A percentile compares a stretch with the other conserved stretches of the same genome.
These are phyloP conservation scores for Polygonum maritimum DNA, from an alignment of 148 eudicot genomes.

Conservation along the genomic window DNA sequence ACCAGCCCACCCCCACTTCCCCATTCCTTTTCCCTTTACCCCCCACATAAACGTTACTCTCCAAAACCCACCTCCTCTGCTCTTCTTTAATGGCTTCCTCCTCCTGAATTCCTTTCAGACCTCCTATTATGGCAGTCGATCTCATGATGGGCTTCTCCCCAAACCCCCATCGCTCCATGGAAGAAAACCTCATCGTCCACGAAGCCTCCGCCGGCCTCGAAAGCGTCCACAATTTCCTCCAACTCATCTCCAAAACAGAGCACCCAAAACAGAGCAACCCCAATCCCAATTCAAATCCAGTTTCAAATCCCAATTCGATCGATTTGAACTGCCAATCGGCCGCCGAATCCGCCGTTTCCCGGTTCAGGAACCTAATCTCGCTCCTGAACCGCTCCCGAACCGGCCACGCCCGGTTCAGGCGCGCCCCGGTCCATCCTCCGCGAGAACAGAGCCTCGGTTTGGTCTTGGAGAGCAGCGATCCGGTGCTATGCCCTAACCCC, in stretches of 20 bases:
- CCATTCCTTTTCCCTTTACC: background rate
- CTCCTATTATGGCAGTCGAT: slow-evolving; percentile 50
- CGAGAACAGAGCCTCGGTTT: slow-evolving; percentile 1
- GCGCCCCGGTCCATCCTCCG: slow-evolving; percentile 15
- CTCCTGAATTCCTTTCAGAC: background rate
- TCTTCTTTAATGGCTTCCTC: background rate
- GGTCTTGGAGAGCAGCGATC: slow-evolving; percentile 6
- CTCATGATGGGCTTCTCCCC: slow-evolving; percentile 39
- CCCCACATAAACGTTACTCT: background rate
- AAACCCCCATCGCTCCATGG: slow-evolving; percentile 22
- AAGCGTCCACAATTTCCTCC: slow-evolving; percentile 61
- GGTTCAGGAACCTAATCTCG: slow-evolving; percentile 71
- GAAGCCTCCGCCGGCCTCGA: slow-evolving; percentile 75
- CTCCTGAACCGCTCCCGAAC: slow-evolving; percentile 56
- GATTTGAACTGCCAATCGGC: slow-evolving; percentile 42
- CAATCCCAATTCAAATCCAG: background rate
- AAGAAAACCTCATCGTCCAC: slow-evolving; percentile 30
- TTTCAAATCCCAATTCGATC: background rate
- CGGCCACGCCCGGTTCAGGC: slow-evolving; percentile 87
- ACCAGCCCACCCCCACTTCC: slow-evolving; percentile 7
- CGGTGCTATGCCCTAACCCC: slow-evolving; percentile 62
- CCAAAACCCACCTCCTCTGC: slow-evolving; percentile 9
- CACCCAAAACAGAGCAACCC: background rate
- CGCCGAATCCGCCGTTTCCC: slow-evolving; percentile 55
- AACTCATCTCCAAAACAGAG: slow-evolving; percentile 33